These are phyloP conservation scores for Cadophora malorum DNA, from an alignment of 2,329 filamentous ascomycete genomes.

Conservation along the genomic window DNA sequence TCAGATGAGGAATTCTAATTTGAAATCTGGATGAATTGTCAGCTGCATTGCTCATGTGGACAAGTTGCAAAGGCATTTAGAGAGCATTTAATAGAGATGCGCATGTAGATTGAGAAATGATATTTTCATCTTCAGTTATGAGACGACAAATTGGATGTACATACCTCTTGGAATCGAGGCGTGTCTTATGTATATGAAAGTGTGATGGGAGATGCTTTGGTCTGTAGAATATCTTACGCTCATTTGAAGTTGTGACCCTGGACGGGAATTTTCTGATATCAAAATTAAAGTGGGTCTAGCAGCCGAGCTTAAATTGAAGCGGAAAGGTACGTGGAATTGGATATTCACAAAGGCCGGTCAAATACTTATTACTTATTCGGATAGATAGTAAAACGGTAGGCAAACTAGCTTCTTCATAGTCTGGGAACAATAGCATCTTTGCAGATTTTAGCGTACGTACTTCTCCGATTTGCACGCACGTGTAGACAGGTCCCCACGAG, in stretches of 20 bases:
- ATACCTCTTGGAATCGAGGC: no score
- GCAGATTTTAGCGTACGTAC: no score
- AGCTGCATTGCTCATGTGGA: not conserved
- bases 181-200: not conserved
- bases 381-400: no score
- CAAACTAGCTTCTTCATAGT: not conserved
- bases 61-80: no score
- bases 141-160: no score
- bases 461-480: not conserved
- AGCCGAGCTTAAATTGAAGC: not conserved
- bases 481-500: not conserved
- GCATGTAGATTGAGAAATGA: no score
- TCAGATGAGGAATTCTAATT: not conserved
- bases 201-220: not conserved
- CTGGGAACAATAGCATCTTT: no score
- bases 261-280: slow-evolving; percentile 13
- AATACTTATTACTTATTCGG: no score
- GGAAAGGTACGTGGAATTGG: no score
- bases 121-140: no score
- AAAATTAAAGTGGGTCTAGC: slow-evolving; percentile 1
- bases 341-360: no score
- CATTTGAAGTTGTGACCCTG: not conserved
- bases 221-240: not conserved
- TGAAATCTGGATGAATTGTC: not conserved
- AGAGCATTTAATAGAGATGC: no score